Base-by-base conservation (phyloP, 2,329 filamentous ascomycete species). In the Cladophialophora yegresii region DNA sequence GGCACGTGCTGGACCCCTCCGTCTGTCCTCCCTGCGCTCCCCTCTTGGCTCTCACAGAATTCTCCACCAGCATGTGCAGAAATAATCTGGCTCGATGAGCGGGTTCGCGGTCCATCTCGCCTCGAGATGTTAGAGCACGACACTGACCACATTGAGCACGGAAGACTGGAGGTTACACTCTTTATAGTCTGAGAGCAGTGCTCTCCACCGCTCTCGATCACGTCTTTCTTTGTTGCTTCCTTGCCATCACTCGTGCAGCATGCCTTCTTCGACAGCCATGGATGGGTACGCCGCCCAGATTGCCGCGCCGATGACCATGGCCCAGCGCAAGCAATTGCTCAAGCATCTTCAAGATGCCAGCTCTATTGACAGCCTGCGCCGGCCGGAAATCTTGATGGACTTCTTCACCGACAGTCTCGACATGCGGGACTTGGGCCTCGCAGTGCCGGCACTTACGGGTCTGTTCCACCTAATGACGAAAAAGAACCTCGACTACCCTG, bases 341-440 rank as follows among this genome's bases (percentile, higher is more conserved):
- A 84, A 86, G 65, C 62, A 67, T 62, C 66, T 71, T 5, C 70
- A 70, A 49, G 57, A 62, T 3, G 67, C 67, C 3, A 61, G 53
- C 1, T 57, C 62, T 30, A 84, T 89, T 66, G 89, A 96, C 78
- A 87, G 91, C 1, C 85, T 85, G 49, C 87, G 87, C 36, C 90
- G 92, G 67, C 89, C 92, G 1, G 93, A 98, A 73, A 83, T 96
- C 47, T 84, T 99, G 36, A 92, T 96, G 83, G 95, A 99, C 79
- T 99, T 98, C 77, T 80, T 99, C 61, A 96, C 92, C n/a, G 91
- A 95, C 78, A 96, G 89, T 32, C 98, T 96, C 79, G 85, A 97
- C 72, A 81, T 88, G 7, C 92, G 93, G 58, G 95, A 95, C 51
- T 89, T 92, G 13, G 92, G 88, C 54, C 62, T 70, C 30, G 93